A percentile compares a stretch with the other conserved stretches of the same genome.
phyloP scores from a whole-genome alignment of 257 asterid genomes.

The Solanum bulbocastanum region DNA sequence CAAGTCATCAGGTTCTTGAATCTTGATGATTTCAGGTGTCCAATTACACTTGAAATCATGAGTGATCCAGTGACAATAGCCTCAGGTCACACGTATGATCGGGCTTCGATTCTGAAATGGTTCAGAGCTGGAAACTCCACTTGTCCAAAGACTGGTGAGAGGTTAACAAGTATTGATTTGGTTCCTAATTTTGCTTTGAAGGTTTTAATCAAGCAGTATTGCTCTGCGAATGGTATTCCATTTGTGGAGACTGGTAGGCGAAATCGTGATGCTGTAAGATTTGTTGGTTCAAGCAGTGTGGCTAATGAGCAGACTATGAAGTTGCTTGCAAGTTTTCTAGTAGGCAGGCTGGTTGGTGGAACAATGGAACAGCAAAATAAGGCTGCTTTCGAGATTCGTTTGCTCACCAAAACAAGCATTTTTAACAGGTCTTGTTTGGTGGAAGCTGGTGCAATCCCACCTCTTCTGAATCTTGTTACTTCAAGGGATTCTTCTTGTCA shows the following conservation, averaged over 20 bases:
- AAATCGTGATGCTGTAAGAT: not conserved
- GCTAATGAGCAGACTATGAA: slow-evolving; percentile 41
- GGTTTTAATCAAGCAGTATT: slow-evolving; percentile 36
- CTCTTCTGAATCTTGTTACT: slow-evolving; percentile 33
- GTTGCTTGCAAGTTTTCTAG: slow-evolving; percentile 45
- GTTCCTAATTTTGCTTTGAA: slow-evolving; percentile 60
- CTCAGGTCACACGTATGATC: slow-evolving; percentile 79
- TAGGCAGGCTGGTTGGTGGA: slow-evolving; percentile 30
- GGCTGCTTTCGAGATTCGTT: slow-evolving; percentile 56
- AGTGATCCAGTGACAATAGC: slow-evolving; percentile 66
- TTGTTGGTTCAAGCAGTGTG: slow-evolving; percentile 19
- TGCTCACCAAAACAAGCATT: slow-evolving; percentile 68
- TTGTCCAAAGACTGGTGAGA: slow-evolving; percentile 77
- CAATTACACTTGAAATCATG: slow-evolving; percentile 76
- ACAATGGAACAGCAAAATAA: slow-evolving; percentile 27
- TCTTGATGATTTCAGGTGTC: slow-evolving; percentile 72
- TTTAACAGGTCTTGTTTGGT: slow-evolving; percentile 71
- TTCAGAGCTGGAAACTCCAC: slow-evolving; percentile 59
- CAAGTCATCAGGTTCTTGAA: slow-evolving; percentile 24
- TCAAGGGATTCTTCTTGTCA: slow-evolving; percentile 27
- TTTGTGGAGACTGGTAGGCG: slow-evolving; percentile 23
- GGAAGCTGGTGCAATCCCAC: slow-evolving; percentile 45
- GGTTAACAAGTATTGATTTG: slow-evolving; percentile 22
- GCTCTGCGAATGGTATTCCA: slow-evolving; percentile 19
- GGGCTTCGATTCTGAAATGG: slow-evolving; percentile 67